phyloP scores from a whole-genome alignment of 164 flowering plant species.

The Platanus orientalis region DNA sequence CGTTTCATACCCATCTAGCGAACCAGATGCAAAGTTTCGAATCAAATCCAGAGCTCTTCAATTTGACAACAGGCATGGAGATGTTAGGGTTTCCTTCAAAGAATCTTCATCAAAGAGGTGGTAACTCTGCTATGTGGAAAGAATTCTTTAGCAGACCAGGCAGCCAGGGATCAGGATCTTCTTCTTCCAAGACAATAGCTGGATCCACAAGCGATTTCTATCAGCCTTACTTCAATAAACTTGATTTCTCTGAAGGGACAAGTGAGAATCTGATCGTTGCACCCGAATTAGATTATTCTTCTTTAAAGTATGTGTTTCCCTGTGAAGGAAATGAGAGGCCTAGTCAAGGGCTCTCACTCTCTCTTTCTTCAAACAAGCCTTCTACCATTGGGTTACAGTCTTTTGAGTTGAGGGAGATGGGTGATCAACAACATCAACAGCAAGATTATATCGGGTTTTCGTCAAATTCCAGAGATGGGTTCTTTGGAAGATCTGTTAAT shows the following conservation, averaged over 20 bases:
- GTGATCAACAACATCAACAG: too few relatives aligned
- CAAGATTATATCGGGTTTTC: conserved; percentile 15
- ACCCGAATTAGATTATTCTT: conserved; percentile 27
- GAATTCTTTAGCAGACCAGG: conserved; percentile 24
- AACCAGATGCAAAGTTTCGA: conserved; percentile 44
- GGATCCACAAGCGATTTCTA: conserved; percentile 19
- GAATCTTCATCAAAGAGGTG: conserved; percentile 6
- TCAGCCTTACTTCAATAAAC: conserved; percentile 14
- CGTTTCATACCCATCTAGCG: conserved; percentile 18
- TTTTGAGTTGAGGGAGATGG: conserved; percentile 64
- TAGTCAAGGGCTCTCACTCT: conserved; percentile 75
- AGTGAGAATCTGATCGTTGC: conserved; percentile 34
- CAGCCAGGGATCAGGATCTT: conserved; percentile 23
- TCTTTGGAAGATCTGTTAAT: conserved; percentile 24
- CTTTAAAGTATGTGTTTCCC: conserved; percentile 46
- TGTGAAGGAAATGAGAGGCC: conserved; percentile 63
- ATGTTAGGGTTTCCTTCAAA: conserved; percentile 35
- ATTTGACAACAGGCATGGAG: conserved; percentile 39
- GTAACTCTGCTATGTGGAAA: conserved; percentile 35
- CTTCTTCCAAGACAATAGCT: conserved; percentile 26
- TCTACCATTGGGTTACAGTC: conserved; percentile 52
- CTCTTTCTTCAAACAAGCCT: conserved; percentile 53
- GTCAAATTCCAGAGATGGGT: conserved; percentile 24
- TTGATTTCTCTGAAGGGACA: conserved; percentile 16
- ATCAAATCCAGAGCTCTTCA: conserved; percentile 30